Percentiles rank a stretch among this genome's conserved stretches.
These are phyloP conservation scores for Suillus hirtellus DNA, from an alignment of 768 basidiomycete species.

Conservation along the genomic window DNA sequence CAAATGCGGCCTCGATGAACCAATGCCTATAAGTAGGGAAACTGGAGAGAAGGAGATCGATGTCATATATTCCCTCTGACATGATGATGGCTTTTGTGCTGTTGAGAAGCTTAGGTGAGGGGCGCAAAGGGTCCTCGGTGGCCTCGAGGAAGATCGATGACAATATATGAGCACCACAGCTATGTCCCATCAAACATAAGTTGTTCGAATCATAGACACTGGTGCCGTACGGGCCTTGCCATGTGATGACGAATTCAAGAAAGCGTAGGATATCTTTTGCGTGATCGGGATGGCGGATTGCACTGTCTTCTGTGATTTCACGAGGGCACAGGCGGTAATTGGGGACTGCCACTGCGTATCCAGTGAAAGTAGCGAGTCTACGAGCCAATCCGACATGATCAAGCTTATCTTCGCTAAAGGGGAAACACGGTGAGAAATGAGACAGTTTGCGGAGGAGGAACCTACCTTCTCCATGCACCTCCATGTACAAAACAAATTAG, in stretches of 20 bases:
- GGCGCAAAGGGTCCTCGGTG: constrained; percentile 40
- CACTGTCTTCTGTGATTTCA: constrained; percentile 34
- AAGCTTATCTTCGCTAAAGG: constrained; percentile 68
- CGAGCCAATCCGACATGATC: constrained; percentile 57
- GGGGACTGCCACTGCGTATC: constrained; percentile 63
- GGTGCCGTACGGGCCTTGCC: constrained; percentile 29
- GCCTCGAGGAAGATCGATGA: constrained; percentile 63
- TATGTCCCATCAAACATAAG: constrained; percentile 73
- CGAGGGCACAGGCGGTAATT: constrained; percentile 74
- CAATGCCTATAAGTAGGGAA: constrained; percentile 69
- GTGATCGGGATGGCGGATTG: constrained; percentile 68
- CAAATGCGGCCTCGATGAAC: constrained; percentile 73
- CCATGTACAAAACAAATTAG: constrained; percentile 78
- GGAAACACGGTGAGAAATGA: constrained; percentile 8
- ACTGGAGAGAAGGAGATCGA: constrained; percentile 59
- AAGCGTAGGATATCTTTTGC: constrained; percentile 63
- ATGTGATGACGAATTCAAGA: constrained; percentile 55
- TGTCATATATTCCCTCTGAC: constrained; percentile 80
- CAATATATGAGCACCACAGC: constrained; percentile 82
- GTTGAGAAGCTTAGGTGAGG: constrained; percentile 41
- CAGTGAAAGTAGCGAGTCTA: constrained; percentile 48
- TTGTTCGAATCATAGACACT: constrained; percentile 39
- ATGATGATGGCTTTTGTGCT: constrained; percentile 56
- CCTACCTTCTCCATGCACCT: constrained; percentile 82
- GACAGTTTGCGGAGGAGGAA: constrained; percentile 8